Evolutionary conservation across 768 basidiomycete species (phyloP).

Genomic region (Russula vinacea): DNA sequence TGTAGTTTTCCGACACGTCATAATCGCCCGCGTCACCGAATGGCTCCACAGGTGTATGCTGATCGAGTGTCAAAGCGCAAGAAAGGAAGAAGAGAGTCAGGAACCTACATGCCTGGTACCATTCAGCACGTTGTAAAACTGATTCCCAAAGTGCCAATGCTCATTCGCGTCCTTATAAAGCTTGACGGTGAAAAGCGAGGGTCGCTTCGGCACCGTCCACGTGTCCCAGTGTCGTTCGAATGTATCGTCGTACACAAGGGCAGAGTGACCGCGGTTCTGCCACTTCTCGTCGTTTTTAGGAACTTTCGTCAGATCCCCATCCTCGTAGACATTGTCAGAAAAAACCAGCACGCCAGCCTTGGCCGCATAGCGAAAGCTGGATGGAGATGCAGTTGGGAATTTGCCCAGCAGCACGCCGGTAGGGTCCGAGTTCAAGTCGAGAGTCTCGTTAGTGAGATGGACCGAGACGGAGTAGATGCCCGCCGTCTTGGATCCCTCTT

Average conservation of each 20-base stretch:
- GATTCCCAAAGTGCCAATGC: constrained; percentile 52
- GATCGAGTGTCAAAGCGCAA: not conserved
- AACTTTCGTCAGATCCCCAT: constrained; percentile 67
- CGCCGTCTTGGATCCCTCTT: constrained; percentile 48
- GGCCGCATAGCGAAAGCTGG: constrained; percentile 66
- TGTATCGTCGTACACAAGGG: constrained; percentile 48
- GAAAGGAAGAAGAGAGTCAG: not conserved
- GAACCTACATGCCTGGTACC: constrained; percentile 66
- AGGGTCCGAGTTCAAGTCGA: constrained; percentile 39
- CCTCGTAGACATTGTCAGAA: constrained; percentile 76
- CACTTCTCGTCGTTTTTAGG: constrained; percentile 67
- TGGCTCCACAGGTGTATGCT: constrained; percentile 78
- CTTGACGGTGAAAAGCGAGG: constrained; percentile 67
- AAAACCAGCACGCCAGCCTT: constrained; percentile 70
- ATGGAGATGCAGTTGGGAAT: constrained; percentile 63
- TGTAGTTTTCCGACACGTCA: constrained; percentile 61
- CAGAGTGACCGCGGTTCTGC: constrained; percentile 69
- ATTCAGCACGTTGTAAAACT: constrained; percentile 58
- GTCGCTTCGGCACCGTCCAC: constrained; percentile 70
- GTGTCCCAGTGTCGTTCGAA: constrained; percentile 55
- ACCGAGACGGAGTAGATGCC: constrained; percentile 62
- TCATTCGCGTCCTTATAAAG: constrained; percentile 48
- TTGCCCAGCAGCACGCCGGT: constrained; percentile 51
- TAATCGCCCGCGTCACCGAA: constrained; percentile 85
- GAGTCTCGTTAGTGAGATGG: constrained; percentile 40